Evolutionary conservation across 2,329 filamentous ascomycete genomes (phyloP).

Genomic region (Phaeosphaeria sp.): DNA sequence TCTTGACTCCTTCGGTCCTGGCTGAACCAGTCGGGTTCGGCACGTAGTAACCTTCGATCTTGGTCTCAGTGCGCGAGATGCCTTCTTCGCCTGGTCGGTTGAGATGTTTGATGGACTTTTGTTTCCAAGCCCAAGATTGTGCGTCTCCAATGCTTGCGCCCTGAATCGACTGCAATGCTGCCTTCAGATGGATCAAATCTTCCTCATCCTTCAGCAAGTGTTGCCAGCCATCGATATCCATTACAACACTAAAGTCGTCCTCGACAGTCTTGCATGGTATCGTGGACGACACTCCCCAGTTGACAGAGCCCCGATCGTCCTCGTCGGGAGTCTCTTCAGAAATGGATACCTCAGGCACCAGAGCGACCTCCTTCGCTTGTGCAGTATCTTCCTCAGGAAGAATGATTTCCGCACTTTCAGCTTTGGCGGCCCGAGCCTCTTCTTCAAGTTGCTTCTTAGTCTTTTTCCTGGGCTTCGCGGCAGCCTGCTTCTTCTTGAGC

Average conservation of each 20-base stretch:
- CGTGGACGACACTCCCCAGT: constrained; percentile 66
- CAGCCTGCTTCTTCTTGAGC: constrained; percentile 45
- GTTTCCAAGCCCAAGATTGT: constrained; percentile 72
- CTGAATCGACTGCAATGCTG: constrained; percentile 56
- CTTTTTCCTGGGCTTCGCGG: constrained; percentile 71
- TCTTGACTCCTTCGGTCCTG: constrained; percentile 90
- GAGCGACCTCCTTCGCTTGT: constrained; percentile 31
- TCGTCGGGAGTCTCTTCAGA: constrained; percentile 40
- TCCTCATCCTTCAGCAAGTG: constrained; percentile 72
- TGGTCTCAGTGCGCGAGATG: constrained; percentile 58
- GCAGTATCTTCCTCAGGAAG: constrained; percentile 53
- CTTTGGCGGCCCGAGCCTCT: constrained; percentile 46
- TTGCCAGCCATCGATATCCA: constrained; percentile 76
- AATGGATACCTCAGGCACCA: constrained; percentile 33
- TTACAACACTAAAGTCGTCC: constrained; percentile 67
- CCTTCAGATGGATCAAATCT: constrained; percentile 64
- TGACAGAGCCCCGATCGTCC: constrained; percentile 58
- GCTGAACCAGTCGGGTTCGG: constrained; percentile 85
- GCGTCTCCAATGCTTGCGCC: constrained; percentile 62
- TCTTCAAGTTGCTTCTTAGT: constrained; percentile 79
- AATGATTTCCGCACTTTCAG: constrained; percentile 54
- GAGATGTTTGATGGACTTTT: constrained; percentile 74
- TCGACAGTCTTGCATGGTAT: constrained; percentile 69
- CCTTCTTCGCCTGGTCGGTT: constrained; percentile 65
- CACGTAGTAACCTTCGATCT: constrained; percentile 77